Conservation (phyloP, 83 land plant species). For the Picea engelmannii region DNA sequence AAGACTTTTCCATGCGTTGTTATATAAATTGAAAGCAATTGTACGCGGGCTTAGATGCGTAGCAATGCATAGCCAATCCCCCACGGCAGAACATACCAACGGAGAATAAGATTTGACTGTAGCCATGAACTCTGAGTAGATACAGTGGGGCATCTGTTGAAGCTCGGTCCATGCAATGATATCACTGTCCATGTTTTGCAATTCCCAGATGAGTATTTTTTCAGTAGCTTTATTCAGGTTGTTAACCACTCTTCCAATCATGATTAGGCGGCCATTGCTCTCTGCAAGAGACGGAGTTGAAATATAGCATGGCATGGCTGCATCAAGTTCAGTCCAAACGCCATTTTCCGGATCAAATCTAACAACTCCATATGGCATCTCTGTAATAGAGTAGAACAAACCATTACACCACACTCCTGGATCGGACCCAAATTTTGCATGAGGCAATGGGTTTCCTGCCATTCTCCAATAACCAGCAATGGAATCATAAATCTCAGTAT, state of each 20-base stretch:
- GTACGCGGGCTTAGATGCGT: conserved; percentile 12
- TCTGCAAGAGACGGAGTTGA: no score
- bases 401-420: no score
- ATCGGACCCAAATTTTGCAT: conserved; percentile 1
- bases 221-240: neutral
- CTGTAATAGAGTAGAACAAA: neutral
- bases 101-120: neutral
- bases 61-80: conserved; percentile 13
- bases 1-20: conserved; percentile 4
- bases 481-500: conserved; percentile 29
- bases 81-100: conserved; percentile 1
- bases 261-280: no score
- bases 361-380: conserved; percentile 22
- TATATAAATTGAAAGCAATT: conserved; percentile 3
- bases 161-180: neutral
- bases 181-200: neutral
- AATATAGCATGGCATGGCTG: no score
- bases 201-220: neutral
- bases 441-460: conserved; percentile 17
- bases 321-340: no score
- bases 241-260: no score
- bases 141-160: conserved; percentile 6
- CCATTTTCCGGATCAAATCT: no score
- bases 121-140: conserved; percentile 4
- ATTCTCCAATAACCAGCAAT: conserved; percentile 13